A percentile compares a stretch with the other conserved stretches of the same genome.
phyloP scores from a whole-genome alignment of 345 rosid genomes.

The Aquilaria sinensis region DNA sequence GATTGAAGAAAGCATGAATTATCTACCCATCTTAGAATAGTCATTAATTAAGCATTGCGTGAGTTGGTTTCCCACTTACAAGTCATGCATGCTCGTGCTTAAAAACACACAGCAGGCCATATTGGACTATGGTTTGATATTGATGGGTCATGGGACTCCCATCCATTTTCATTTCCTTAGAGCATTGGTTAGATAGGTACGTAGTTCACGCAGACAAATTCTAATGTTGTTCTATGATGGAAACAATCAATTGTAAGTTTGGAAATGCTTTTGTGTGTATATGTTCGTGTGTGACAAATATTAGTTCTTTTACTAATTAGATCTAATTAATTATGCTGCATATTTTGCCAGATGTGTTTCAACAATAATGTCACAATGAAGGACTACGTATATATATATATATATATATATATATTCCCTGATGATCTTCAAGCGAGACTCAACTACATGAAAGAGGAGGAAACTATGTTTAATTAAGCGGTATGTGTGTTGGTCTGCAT shows the following conservation, averaged over 20 bases:
- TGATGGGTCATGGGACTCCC: slow-evolving; percentile 91
- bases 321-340: slow-evolving; percentile 3
- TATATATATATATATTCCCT: slow-evolving; percentile 29
- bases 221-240: no score
- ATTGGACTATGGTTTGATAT: slow-evolving; percentile 56
- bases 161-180: slow-evolving; percentile 59
- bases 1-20: no score
- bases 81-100: no score
- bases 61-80: no score
- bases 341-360: slow-evolving; percentile 60
- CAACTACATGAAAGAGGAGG: slow-evolving; percentile 67
- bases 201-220: no score
- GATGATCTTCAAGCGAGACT: slow-evolving; percentile 56
- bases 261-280: no score
- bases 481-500: slow-evolving; percentile 21
- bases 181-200: slow-evolving; percentile 72
- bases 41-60: no score
- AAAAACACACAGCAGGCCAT: no score
- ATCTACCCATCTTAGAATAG: no score
- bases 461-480: slow-evolving; percentile 55
- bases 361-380: slow-evolving; percentile 80
- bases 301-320: background rate
- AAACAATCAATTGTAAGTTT: background rate
- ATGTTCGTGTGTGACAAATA: background rate
- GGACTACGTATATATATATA: no score